Conservation (phyloP, 306 rosid species). For the Glycine tomentella region DNA sequence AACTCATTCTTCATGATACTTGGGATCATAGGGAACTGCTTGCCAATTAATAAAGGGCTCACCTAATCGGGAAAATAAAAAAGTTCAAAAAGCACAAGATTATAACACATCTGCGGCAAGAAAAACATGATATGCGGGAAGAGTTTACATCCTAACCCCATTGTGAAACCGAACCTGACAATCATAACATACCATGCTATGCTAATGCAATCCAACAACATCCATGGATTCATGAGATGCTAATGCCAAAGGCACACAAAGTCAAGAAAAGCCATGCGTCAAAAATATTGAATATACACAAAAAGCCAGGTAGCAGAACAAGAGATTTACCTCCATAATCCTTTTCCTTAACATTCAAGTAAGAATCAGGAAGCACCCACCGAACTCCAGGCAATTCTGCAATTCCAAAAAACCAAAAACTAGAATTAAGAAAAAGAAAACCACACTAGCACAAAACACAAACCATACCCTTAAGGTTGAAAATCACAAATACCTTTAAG, state of each 20-base stretch:
- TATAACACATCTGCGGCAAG: background rate
- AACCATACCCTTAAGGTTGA: no score
- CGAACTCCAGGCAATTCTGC: constrained; percentile 85
- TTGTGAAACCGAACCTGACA: background rate
- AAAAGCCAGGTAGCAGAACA: constrained; percentile 26
- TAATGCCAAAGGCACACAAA: background rate
- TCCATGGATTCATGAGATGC: no score
- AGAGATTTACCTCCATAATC: constrained; percentile 86
- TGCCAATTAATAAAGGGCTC: constrained; percentile 94
- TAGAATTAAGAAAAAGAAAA: no score
- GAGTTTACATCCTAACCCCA: background rate
- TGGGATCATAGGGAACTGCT: constrained; percentile 93
- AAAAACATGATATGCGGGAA: constrained; percentile 16
- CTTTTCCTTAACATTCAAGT: constrained; percentile 88
- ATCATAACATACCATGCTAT: background rate
- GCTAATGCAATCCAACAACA: background rate
- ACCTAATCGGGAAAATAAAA: constrained; percentile 59
- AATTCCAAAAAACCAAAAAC: constrained; percentile 10
- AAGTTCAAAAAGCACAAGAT: constrained; percentile 10
- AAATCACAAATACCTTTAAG: no score
- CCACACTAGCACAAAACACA: no score
- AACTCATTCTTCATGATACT: constrained; percentile 93
- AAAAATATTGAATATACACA: background rate
- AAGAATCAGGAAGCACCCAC: constrained; percentile 99
- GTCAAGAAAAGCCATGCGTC: background rate